phyloP scores from a whole-genome alignment of 441 rosid genomes.

The Erodium moschatum region DNA sequence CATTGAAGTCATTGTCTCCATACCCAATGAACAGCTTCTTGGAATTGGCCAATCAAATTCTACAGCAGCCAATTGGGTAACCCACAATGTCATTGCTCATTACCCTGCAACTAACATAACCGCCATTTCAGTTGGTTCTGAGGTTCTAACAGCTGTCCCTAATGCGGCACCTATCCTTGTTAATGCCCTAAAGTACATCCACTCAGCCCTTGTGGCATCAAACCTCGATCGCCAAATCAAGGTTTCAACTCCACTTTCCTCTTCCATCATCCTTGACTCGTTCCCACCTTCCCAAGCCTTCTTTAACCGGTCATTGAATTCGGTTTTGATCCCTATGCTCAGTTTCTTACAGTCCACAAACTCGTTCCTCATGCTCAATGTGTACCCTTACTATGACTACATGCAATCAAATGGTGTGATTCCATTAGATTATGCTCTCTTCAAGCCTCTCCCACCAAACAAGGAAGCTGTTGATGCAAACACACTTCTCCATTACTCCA shows the following conservation, averaged over 20 bases:
- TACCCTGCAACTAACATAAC: neutral
- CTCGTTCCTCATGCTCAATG: conserved; percentile 5
- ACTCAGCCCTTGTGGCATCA: neutral
- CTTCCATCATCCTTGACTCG: neutral
- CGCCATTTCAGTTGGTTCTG: neutral
- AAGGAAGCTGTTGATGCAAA: neutral
- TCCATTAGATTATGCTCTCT: conserved; percentile 8
- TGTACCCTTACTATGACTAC: conserved; percentile 15
- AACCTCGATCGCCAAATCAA: neutral
- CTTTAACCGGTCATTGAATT: neutral
- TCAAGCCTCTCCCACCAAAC: conserved; percentile 2
- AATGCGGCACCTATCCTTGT: neutral
- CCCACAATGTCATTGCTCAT: neutral
- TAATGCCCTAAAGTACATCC: neutral
- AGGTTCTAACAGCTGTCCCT: neutral
- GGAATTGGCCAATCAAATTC: neutral
- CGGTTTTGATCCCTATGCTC: neutral
- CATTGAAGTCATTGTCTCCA: neutral
- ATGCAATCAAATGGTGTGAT: neutral
- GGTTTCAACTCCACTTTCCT: neutral
- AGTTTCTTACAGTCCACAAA: neutral
- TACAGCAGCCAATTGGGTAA: neutral
- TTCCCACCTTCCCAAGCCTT: neutral
- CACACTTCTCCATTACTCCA: conserved; percentile 11
- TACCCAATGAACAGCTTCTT: neutral